Evolutionary conservation across 805 yeast genomes (phyloP), one percentile per base, ranked within the genome.

Genomic region (Blastobotrys peoriensis): DNA sequence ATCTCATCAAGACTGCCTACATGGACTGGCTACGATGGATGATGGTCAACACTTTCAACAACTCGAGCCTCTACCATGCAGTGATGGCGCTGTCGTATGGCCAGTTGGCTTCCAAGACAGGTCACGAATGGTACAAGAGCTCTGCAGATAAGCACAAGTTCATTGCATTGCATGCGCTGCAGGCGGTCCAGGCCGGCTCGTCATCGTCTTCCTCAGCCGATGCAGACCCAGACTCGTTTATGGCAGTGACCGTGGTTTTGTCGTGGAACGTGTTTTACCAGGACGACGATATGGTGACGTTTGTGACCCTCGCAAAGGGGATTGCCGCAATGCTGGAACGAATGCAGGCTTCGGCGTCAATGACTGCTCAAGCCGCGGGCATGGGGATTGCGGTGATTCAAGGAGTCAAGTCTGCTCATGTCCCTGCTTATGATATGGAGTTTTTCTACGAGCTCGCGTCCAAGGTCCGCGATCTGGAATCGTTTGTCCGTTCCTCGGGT

Each of bases 361-460:
- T 53, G 25, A 51, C 59, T 6, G 53, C 54, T 5, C 52, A 48
- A 20, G 52, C 60, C 13, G 41, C 50, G 3, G 55, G 62, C 40
- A 56, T 57, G 59, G 44, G 51, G 6, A 56, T 54, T 25, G 53
- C 59, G n/a, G 42, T 58, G 3, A 49, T 58, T 41, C 68, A 65
- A 46, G 60, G 63, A 47, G 58, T 63, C 40, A 61, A 60, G 44
- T 44, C 62, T 9, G 59, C 63, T 38, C 62, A 64, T 41, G 56
- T 61, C 4, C 61, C 63, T 5, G 56, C 66, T 3, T 66, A 66
- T 48, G 52, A 53, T 22, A 43, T 60, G 0, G 43, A 30, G 1
- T 60, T 66, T 43, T 50, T 64, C 49, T 37, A 30, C 18, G 70
- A 66, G 48, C 37, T 64, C 3, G 36, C 53, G n/a, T 25, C 38